Evolutionary conservation across 106 monocot species (phyloP).

Genomic region (Phalaenopsis aphrodite): DNA sequence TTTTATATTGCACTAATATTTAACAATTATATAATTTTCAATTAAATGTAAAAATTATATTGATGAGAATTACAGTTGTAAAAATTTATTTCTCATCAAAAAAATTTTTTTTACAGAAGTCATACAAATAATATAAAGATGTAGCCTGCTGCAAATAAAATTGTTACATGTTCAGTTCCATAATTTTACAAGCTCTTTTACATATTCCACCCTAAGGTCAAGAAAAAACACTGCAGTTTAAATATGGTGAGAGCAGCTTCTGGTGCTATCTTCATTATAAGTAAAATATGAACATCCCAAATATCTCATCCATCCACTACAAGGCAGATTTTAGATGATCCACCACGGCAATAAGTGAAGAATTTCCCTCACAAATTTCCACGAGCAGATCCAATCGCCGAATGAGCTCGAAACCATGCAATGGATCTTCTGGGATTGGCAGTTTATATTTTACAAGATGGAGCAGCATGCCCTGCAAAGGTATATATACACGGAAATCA

Average conservation of each 20-base stretch:
- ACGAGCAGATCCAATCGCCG: constrained; percentile 49
- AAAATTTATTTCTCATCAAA: too few relatives aligned
- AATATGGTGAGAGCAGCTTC: too few relatives aligned
- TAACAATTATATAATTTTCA: too few relatives aligned
- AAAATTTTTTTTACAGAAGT: too few relatives aligned
- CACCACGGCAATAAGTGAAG: constrained; percentile 52
- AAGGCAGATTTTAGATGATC: constrained; percentile 38
- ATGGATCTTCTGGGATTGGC: constrained; percentile 15
- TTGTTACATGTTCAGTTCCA: background rate
- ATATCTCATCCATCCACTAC: constrained; percentile 1
- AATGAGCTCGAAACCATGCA: constrained; percentile 17
- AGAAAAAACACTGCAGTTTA: background rate
- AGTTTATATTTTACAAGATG: constrained; percentile 39
- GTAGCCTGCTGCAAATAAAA: background rate
- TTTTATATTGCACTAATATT: too few relatives aligned
- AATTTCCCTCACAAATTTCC: constrained; percentile 72
- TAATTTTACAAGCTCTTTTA: background rate
- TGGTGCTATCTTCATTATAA: too few relatives aligned
- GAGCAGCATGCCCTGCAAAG: constrained; percentile 54
- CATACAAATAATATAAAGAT: background rate
- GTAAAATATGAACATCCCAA: too few relatives aligned
- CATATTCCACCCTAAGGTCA: background rate
- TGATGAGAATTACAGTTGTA: too few relatives aligned
- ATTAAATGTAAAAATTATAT: too few relatives aligned
- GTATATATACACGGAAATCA: constrained; percentile 5